Percentiles rank a stretch among this genome's conserved stretches.
Evolutionary conservation across 2,329 filamentous ascomycete genomes (phyloP).

Genomic region (Rutstroemia sp.): DNA sequence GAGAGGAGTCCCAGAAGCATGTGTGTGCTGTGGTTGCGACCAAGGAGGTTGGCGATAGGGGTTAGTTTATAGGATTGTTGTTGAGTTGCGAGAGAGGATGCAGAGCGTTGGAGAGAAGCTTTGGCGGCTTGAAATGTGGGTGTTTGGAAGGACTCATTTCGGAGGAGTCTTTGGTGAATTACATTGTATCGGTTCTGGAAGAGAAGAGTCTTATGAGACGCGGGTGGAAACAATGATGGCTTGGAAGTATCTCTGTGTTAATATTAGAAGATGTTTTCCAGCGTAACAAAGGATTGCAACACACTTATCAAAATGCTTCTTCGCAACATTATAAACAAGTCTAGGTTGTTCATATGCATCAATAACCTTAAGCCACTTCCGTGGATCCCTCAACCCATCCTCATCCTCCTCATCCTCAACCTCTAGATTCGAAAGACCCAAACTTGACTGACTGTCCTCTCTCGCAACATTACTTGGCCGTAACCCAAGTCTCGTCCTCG

Average conservation of each 20-base stretch:
- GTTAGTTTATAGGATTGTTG: slow-evolving; percentile 80
- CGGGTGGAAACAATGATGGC: slow-evolving; percentile 65
- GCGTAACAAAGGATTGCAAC: slow-evolving; percentile 26
- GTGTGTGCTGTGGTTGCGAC: slow-evolving; percentile 76
- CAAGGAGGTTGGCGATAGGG: slow-evolving; percentile 67
- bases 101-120: slow-evolving; percentile 48
- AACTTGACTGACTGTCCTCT: slow-evolving; percentile 59
- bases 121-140: slow-evolving; percentile 62
- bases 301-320: slow-evolving; percentile 88
- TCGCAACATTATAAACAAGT: slow-evolving; percentile 65
- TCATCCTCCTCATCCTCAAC: slow-evolving; percentile 50
- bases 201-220: slow-evolving; percentile 73
- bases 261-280: slow-evolving; percentile 12
- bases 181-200: slow-evolving; percentile 90
- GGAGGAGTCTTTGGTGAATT: slow-evolving; percentile 82
- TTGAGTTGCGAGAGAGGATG: slow-evolving; percentile 43
- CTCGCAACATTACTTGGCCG: slow-evolving; percentile 41
- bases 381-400: slow-evolving; percentile 53
- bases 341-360: slow-evolving; percentile 81
- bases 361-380: slow-evolving; percentile 78
- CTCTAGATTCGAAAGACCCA: slow-evolving; percentile 49
- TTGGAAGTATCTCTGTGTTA: slow-evolving; percentile 48
- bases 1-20: slow-evolving; percentile 80
- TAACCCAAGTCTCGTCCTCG: slow-evolving; percentile 49
- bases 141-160: slow-evolving; percentile 88